Base-by-base conservation (phyloP, 1,139 yeast species). In the Pichia sp. region DNA sequence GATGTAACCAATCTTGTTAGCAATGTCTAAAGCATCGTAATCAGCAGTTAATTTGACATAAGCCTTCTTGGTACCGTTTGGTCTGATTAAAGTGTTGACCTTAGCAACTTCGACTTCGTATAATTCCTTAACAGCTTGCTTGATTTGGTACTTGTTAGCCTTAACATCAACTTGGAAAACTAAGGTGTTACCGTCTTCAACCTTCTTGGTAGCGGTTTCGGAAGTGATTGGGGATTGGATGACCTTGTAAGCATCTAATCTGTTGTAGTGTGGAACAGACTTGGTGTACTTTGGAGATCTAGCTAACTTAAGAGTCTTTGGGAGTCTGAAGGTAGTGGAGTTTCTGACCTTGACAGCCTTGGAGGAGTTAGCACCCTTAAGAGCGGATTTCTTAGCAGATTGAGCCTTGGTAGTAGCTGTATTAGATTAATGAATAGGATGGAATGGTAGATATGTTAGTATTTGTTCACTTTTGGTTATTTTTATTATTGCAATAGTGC, bases 21-120 rank as follows among this genome's bases (percentile, higher is more conserved):
- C 99, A 76, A 93, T 91, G 76, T 93, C 99, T 75, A 94, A 87
- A 75, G 99, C 99, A 79, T 93, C 99, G 82, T 85, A 88, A 78
- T 94, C 99, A 73, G 97, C 94, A 70, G 98, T 90, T 75, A 93
- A 87, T 81, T 96, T 90, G 74, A 93, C 93, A 82, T 86, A 93
- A 71, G 99, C 99, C 85, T 94, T 94, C 89, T 93, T 93, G 80
- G 97, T 87, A 77, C 99, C 99, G 76, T 93, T 91, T 73, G 99
- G 97, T 81, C 96, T 88, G 70, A 93, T 77, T 76, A 91, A 83
- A 67, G 98, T 93, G 93, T 93, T 89, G 70, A 93, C 91, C 77
- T 88, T 82, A 69, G 77, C 79, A 65, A 87, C 94, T 66, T 93
- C 98, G 68, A 93, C 97, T 71, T 88, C 91, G 84, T 93, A 93